These are phyloP conservation scores for Fusarium pseudograminearum DNA, from an alignment of 2,329 filamentous ascomycete genomes.

Conservation along the genomic window DNA sequence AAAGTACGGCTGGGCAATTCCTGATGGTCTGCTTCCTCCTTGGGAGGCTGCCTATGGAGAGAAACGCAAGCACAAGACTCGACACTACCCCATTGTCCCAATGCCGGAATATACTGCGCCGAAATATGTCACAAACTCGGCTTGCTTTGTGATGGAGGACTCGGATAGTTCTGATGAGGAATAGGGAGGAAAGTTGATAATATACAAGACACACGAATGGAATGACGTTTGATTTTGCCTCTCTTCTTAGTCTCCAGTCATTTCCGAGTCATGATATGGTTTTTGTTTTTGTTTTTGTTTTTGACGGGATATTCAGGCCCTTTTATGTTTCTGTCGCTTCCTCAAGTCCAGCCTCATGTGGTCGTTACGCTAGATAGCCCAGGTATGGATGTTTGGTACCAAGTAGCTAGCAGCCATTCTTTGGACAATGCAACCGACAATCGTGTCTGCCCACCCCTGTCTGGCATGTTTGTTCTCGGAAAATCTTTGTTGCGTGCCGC, in stretches of 20 bases:
- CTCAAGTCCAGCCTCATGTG: not conserved
- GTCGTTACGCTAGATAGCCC: not conserved
- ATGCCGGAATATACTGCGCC: conserved; percentile 58
- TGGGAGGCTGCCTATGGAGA: conserved; percentile 45
- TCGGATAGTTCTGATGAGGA: conserved; percentile 43
- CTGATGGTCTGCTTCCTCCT: conserved; percentile 35
- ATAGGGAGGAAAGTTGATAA: not conserved
- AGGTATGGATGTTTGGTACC: not conserved
- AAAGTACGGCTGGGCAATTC: conserved; percentile 57
- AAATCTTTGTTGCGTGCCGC: conserved; percentile 4
- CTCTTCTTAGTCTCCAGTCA: conserved; percentile 14
- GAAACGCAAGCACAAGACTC: conserved; percentile 47
- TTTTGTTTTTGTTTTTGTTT: conserved; percentile 20
- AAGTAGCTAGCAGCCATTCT: conserved; percentile 18
- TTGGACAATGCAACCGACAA: conserved; percentile 22
- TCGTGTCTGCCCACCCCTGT: not conserved
- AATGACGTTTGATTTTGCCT: conserved; percentile 14
- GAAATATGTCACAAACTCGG: conserved; percentile 61
- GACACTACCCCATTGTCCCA: conserved; percentile 57
- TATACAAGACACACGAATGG: not conserved
- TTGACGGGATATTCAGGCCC: not conserved
- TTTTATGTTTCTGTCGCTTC: conserved; percentile 17
- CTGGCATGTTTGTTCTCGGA: not conserved
- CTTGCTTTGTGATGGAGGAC: conserved; percentile 62
- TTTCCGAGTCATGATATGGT: conserved; percentile 26